Evolutionary conservation across 768 basidiomycete species (phyloP), one percentile per base, ranked within the genome.

Genomic region (Lyophyllum atratum): DNA sequence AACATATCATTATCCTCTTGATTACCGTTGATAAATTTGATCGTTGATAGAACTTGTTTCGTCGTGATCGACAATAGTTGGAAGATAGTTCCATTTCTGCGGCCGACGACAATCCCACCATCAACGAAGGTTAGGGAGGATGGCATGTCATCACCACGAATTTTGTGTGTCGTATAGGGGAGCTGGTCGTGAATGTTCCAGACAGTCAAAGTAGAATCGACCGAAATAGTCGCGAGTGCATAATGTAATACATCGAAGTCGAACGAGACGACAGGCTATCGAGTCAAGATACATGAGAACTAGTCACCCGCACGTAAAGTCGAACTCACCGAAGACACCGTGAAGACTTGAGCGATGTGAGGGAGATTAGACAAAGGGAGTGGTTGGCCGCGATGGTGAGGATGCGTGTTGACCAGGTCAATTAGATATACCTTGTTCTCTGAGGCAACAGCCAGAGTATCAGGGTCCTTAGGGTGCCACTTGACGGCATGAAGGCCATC

Each of bases 61-160:
- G 85, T 85, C 52, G 88, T 85, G 49, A 84, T 79, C n/a, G 90
- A 87, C 33, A 94, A 76, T 28, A 94, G 76, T 71, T 94, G 92
- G 79, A 92, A 88, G 59, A 92, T 72, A 0, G 92, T 94, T 21
- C 92, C 92, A 52, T 89, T 91, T 75, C 81, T 92, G 66, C 92
- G 82, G 43, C 92, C 92, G 45, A 94, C 78, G 47, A 94, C 82
- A 42, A 94, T 83, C n/a, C 92, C 92, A 24, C 87, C 86, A 59
- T 94, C 92, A 49, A 93, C 87, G 68, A 93, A 91, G 21, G 87
- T 90, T 62, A 94, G 75, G 1, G 91, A 93, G 2, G 92, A 93
- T 0, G 92, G 92, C 6, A 80, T 69, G 55, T 92, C 92, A 40
- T 93, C 90, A 28, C 92, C 92, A 6, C 82, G 84, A 64, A 94